phyloP scores from a whole-genome alignment of 2,329 filamentous ascomycete genomes.

The Orbilia ellipsospora region DNA sequence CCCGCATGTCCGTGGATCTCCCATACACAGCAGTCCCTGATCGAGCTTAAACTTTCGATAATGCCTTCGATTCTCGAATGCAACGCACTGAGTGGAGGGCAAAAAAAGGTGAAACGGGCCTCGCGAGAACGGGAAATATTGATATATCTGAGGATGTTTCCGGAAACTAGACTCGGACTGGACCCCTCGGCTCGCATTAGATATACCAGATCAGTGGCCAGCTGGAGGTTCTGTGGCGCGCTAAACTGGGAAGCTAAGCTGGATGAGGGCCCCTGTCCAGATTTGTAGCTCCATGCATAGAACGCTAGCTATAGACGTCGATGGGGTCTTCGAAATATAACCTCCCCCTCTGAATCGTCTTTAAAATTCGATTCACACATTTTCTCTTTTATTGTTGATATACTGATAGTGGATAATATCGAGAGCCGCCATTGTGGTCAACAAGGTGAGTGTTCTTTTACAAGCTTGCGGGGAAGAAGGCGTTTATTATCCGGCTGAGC shows the following conservation, averaged over 20 bases:
- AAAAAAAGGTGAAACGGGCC: too few relatives aligned
- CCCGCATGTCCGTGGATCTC: slow-evolving; percentile 5
- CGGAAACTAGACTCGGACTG: slow-evolving; percentile 41
- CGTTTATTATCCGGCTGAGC: slow-evolving; percentile 19
- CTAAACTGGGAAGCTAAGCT: slow-evolving; percentile 16
- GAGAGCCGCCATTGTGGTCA: neutral
- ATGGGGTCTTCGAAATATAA: slow-evolving; percentile 12
- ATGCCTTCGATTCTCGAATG: neutral
- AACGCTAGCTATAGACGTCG: slow-evolving; percentile 6
- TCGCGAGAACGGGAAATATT: too few relatives aligned
- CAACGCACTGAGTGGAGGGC: neutral
- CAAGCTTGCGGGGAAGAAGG: neutral
- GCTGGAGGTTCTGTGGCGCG: slow-evolving; percentile 25
- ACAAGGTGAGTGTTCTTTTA: neutral
- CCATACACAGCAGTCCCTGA: neutral
- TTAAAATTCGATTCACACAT: neutral
- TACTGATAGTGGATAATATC: neutral
- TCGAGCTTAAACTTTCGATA: neutral
- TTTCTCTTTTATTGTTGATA: slow-evolving; percentile 5
- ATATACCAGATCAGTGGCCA: slow-evolving; percentile 43
- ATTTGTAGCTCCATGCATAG: slow-evolving; percentile 12
- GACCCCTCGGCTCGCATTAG: slow-evolving; percentile 43
- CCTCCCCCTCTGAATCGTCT: neutral
- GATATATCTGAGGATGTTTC: neutral
- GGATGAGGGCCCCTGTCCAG: slow-evolving; percentile 17